phyloP scores from a whole-genome alignment of 2,329 filamentous ascomycete species.

The Ophiognomonia clavigignenti-juglandacearum region DNA sequence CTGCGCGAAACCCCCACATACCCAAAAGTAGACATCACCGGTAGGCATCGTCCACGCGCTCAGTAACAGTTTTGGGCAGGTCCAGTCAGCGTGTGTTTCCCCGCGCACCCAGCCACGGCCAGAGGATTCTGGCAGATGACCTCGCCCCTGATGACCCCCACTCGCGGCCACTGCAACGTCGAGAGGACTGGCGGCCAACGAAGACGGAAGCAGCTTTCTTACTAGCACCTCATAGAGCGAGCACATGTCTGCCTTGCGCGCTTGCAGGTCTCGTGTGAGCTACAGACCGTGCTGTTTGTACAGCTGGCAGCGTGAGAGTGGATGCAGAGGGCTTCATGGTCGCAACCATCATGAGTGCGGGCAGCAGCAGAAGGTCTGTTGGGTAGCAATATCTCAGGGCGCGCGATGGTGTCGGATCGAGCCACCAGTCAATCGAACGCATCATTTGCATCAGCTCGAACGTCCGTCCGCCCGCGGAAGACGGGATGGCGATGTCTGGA shows the following conservation, averaged over 20 bases:
- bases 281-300: not conserved
- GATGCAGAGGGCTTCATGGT: not conserved
- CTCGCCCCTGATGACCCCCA: conserved; percentile 3
- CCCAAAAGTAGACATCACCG: conserved; percentile 1
- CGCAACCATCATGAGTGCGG: not conserved
- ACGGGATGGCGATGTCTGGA: too few relatives aligned
- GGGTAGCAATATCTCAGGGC: not conserved
- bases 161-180: conserved; percentile 2
- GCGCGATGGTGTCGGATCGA: too few relatives aligned
- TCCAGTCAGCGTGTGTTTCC: not conserved
- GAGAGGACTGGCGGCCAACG: conserved; percentile 8
- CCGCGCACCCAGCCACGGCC: conserved; percentile 11
- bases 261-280: conserved; percentile 2
- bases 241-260: conserved; percentile 12
- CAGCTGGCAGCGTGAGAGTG: conserved; percentile 7
- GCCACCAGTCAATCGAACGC: too few relatives aligned
- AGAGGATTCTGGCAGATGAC: conserved; percentile 15
- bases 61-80: too few relatives aligned
- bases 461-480: too few relatives aligned
- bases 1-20: not conserved
- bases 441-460: too few relatives aligned
- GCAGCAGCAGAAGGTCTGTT: not conserved
- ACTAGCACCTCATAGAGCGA: not conserved
- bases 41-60: not conserved
- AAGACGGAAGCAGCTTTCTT: conserved; percentile 1